Base-by-base conservation (phyloP, 225 moss, liverwort and hornwort genomes). In the Polytrichum formosum region DNA sequence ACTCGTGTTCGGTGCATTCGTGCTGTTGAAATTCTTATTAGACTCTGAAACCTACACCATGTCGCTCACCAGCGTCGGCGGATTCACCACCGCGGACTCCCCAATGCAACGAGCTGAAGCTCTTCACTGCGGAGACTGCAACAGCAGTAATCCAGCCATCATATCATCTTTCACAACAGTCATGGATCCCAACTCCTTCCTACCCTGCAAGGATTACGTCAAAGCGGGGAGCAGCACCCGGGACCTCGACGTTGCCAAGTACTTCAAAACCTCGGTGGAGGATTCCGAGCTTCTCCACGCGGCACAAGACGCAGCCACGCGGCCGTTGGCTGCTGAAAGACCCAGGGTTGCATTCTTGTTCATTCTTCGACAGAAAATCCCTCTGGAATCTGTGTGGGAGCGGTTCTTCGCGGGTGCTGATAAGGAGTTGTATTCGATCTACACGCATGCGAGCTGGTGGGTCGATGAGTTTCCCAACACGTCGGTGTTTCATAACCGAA, bases 211-310 rank as follows among this genome's bases (percentile, higher is more conserved):
- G 28, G 69, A 82, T 28, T 79, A 79, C 30, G 29, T 69, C 13
- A 63, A 69, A 53, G 72, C 85, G 6, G 85, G 85, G 1, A 79
- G 59, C 54, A 85, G 82, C 76, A 77, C 55, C 0, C 5, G 9
- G 5, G 74, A 69, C 5, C 13, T 85, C 3, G 73, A 82, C 30
- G 16, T 79, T 4, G 53, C 82, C 5, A 82, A 69, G 74, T 85
- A 46, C 9, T 85, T 85, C 37, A 37, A 46, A 9, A 75, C 73
- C 0, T 26, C 69, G 20, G 62, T 85, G 22, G 85, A 27, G 54
- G 85, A 82, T 66, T 82, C 85, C 2, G 82, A 85, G 82, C 82
- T 85, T 18, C 79, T 85, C 5, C 85, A 82, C 3, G 82, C 82
- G 18, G 82, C 85, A 0, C 82, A 82, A 21, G 85, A 79, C 26